Percentiles rank a stretch among this genome's conserved stretches.
These are phyloP conservation scores for Xylariaceae sp. DNA, from an alignment of 2,329 filamentous ascomycete genomes.

Conservation along the genomic window DNA sequence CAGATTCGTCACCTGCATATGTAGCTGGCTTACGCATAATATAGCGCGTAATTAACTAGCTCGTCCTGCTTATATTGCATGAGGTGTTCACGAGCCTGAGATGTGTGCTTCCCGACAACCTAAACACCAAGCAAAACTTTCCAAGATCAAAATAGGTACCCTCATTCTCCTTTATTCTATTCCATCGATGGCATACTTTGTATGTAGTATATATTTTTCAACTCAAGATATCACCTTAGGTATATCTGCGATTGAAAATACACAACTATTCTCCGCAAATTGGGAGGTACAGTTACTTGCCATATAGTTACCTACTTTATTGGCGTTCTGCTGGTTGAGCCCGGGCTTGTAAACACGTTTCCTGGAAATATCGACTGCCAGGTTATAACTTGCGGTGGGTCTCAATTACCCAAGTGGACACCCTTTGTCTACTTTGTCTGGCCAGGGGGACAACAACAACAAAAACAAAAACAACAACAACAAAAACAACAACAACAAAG, in stretches of 20 bases:
- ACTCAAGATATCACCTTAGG: too few relatives aligned
- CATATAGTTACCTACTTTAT: too few relatives aligned
- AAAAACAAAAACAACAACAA: constrained; percentile 7
- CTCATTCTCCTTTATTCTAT: neutral
- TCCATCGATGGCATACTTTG: neutral
- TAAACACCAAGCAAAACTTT: neutral
- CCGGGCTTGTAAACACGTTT: neutral
- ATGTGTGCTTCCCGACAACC: too few relatives aligned
- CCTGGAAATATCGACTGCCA: neutral
- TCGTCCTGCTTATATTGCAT: too few relatives aligned
- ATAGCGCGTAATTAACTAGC: too few relatives aligned
- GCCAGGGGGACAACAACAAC: constrained; percentile 24
- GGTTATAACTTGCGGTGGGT: constrained; percentile 8
- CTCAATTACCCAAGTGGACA: constrained; percentile 14
- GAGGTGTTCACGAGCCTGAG: too few relatives aligned
- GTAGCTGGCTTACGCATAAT: neutral
- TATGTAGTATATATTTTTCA: neutral
- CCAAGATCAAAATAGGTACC: neutral
- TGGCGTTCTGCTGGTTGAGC: too few relatives aligned
- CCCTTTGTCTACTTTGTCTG: constrained; percentile 12
- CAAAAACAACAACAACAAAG: constrained; percentile 22
- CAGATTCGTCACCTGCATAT: neutral
- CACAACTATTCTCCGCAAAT: too few relatives aligned
- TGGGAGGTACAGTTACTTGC: too few relatives aligned
- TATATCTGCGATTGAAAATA: too few relatives aligned